Base-by-base conservation (phyloP, 371 early-diverging fungal species). In the Mortierella sp. region DNA sequence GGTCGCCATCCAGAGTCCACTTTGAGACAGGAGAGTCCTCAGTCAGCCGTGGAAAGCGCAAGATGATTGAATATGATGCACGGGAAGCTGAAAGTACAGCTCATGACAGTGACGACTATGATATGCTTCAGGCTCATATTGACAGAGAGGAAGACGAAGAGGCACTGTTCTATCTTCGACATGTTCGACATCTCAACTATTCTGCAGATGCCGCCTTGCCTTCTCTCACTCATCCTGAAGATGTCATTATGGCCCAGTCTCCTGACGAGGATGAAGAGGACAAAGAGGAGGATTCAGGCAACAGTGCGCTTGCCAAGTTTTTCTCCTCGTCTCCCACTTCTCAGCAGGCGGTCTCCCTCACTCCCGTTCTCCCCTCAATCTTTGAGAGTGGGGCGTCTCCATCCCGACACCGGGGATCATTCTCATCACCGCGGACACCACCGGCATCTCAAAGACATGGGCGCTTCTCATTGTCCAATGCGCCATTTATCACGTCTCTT, bases 41-140 rank as follows among this genome's bases (percentile, higher is more conserved):
- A 18, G 62, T 63, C 9, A 69, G 47, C 48, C 52, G 57, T n/a
- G 74, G 70, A 16, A 79, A 74, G 28, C 80, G 80, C 28, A 79
- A 74, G 59, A 70, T 79, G 53, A 25, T 63, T 44, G 80, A 73
- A 18, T 55, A 47, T 18, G 55, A 64, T 50, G 57, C 69, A 47
- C 28, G 28, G 5, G 55, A 57, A 0, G 55, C 21, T 5, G 25
- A 30, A 23, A 12, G 55, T 25, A 12, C 28, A 14, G 50, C 55
- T 12, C 64, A 46, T 7, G 60, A 57, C 12, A 28, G 26, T 16
- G 67, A 68, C 12, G 69, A 50, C 55, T 64, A 64, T 25, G 67
- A 66, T 6, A 62, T 66, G 52, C 14, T 55, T 4, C 71, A 66
- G 37, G 50, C 60, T 46, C 60, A 21, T 18, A 30, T 18, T 15